Conservation (phyloP, 805 yeast species). For the Jamesozyma rosinii region DNA sequence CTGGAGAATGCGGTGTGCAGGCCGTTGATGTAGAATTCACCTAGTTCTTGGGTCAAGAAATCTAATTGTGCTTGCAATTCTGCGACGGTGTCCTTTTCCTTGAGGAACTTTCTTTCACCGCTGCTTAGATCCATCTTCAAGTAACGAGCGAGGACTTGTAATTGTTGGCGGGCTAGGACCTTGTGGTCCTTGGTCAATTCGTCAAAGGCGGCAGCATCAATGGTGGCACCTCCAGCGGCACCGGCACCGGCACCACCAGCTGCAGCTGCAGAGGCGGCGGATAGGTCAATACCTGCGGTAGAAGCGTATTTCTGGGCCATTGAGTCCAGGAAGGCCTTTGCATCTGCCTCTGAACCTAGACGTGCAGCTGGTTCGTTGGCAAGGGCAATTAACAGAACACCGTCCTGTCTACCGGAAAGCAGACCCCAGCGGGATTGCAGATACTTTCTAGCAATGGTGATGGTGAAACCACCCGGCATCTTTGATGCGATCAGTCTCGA, state of each 20-base stretch:
- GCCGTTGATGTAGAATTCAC: slow-evolving; percentile 90
- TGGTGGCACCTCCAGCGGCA: slow-evolving; percentile 72
- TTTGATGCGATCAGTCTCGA: slow-evolving; percentile 90
- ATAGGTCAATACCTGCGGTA: slow-evolving; percentile 64
- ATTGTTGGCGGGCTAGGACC: slow-evolving; percentile 42
- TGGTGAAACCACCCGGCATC: slow-evolving; percentile 99
- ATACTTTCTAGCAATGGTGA: slow-evolving; percentile 85
- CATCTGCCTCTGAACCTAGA: slow-evolving; percentile 78
- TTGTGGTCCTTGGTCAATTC: slow-evolving; percentile 42
- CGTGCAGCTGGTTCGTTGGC: slow-evolving; percentile 88
- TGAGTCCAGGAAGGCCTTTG: slow-evolving; percentile 78
- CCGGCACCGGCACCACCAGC: slow-evolving; percentile 42
- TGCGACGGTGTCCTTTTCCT: slow-evolving; percentile 70
- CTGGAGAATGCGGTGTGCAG: slow-evolving; percentile 83
- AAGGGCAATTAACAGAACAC: slow-evolving; percentile 72
- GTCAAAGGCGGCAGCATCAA: slow-evolving; percentile 94
- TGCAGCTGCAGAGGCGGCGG: slow-evolving; percentile 53
- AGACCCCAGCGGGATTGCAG: slow-evolving; percentile 89
- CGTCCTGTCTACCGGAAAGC: slow-evolving; percentile 89
- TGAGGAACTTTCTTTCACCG: slow-evolving; percentile 77
- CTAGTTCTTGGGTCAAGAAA: slow-evolving; percentile 61
- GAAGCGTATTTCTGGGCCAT: slow-evolving; percentile 80
- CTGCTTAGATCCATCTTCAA: slow-evolving; percentile 83
- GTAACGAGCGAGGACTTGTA: slow-evolving; percentile 91
- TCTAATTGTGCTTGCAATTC: slow-evolving; percentile 85